Conservation (phyloP, 768 basidiomycete species). For the Boletellus ananas region DNA sequence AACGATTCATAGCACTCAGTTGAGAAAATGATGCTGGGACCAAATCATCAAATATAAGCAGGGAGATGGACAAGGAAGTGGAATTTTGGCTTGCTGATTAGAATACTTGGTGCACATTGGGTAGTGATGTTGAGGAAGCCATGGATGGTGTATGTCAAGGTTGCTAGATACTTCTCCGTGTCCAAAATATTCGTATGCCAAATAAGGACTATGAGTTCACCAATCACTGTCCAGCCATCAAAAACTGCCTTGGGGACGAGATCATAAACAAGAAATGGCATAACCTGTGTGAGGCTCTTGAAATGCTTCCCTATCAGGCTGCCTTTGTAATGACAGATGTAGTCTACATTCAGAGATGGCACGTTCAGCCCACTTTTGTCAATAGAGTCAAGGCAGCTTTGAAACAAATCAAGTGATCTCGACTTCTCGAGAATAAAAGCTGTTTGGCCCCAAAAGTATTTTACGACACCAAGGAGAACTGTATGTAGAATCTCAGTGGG, state of each 20-base stretch:
- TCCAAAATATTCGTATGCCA: too few relatives aligned
- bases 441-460: slow-evolving; percentile 31
- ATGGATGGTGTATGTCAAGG: slow-evolving; percentile 21
- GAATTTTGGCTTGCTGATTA: slow-evolving; percentile 29
- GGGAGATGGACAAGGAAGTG: slow-evolving; percentile 19
- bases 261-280: slow-evolving; percentile 29
- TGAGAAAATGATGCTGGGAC: slow-evolving; percentile 6
- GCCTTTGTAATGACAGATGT: slow-evolving; percentile 30
- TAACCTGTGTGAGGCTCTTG: slow-evolving; percentile 30
- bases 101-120: slow-evolving; percentile 24
- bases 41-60: background rate
- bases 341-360: slow-evolving; percentile 25
- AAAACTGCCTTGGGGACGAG: slow-evolving; percentile 26
- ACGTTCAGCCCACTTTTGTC: slow-evolving; percentile 23
- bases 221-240: slow-evolving; percentile 29
- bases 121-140: slow-evolving; percentile 18
- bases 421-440: slow-evolving; percentile 19
- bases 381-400: slow-evolving; percentile 25
- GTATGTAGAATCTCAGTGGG: slow-evolving; percentile 35
- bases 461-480: slow-evolving; percentile 31
- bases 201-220: slow-evolving; percentile 34
- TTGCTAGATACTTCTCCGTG: too few relatives aligned
- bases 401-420: slow-evolving; percentile 17
- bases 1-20: slow-evolving; percentile 31
- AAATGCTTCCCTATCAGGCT: slow-evolving; percentile 33